These are phyloP conservation scores for Penstemon barbatus DNA, from an alignment of 257 asterid species.

Conservation along the genomic window DNA sequence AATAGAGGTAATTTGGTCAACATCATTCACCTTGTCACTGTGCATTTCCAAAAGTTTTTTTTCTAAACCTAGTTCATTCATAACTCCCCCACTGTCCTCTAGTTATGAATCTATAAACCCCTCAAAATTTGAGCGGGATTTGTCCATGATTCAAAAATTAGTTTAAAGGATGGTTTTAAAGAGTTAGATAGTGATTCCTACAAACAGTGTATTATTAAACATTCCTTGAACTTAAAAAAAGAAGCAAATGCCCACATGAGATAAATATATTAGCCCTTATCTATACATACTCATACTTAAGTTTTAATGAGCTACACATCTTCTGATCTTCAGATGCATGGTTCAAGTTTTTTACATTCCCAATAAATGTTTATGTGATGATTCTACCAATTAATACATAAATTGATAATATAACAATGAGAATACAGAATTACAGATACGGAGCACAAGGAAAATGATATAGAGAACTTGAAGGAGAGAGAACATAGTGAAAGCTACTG, in stretches of 20 bases:
- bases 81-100: neutral
- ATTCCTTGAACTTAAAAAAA: neutral
- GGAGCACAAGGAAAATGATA: neutral
- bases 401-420: neutral
- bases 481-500: conserved; percentile 24
- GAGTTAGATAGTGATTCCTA: neutral
- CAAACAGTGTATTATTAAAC: neutral
- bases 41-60: neutral
- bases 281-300: neutral
- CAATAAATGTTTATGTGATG: neutral
- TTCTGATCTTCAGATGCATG: neutral
- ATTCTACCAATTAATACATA: conserved; percentile 5
- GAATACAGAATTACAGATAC: neutral
- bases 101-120: neutral
- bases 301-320: neutral
- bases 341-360: neutral
- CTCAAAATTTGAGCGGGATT: neutral
- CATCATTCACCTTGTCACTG: no score
- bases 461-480: conserved; percentile 9
- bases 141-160: no score
- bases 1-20: no score
- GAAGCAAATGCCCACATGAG: neutral
- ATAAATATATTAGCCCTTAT: neutral
- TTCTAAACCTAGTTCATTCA: neutral
- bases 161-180: neutral